Conservation (phyloP, 1,284 basidiomycete genomes). For the Cryptococcus sp. region DNA sequence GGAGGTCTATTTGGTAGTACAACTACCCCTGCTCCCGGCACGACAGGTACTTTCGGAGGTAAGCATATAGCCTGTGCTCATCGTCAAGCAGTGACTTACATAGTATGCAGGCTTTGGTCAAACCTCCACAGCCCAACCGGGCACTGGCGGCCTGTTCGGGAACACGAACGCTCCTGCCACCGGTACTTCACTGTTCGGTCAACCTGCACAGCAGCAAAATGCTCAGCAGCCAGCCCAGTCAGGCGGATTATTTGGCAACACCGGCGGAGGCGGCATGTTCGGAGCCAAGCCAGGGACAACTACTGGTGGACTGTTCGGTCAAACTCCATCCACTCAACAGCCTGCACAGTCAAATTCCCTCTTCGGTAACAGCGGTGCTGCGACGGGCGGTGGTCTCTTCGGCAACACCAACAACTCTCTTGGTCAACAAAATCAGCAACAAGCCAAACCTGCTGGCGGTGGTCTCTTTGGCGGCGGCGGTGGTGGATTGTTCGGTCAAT, state of each 20-base stretch:
- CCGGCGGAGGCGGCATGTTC: slow-evolving; percentile 59
- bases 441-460: slow-evolving; percentile 22
- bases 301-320: slow-evolving; percentile 52
- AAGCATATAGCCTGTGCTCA: slow-evolving; percentile 4
- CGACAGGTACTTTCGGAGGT: slow-evolving; percentile 22
- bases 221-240: slow-evolving; percentile 31
- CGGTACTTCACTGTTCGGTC: slow-evolving; percentile 54
- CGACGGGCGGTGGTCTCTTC: slow-evolving; percentile 51
- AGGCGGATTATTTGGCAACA: slow-evolving; percentile 54
- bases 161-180: slow-evolving; percentile 20
- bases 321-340: slow-evolving; percentile 27
- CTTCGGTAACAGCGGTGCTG: slow-evolving; percentile 35
- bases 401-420: slow-evolving; percentile 40
- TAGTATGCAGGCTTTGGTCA: slow-evolving; percentile 21
- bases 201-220: slow-evolving; percentile 46
- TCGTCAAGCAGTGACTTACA: neutral
- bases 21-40: slow-evolving; percentile 17
- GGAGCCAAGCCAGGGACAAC: slow-evolving; percentile 48
- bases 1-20: slow-evolving; percentile 53
- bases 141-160: slow-evolving; percentile 54
- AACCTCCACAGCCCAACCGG: slow-evolving; percentile 31
- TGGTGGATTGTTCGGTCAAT: slow-evolving; percentile 46
- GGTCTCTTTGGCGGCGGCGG: slow-evolving; percentile 35
- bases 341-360: slow-evolving; percentile 21
- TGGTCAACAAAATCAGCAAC: slow-evolving; percentile 38